Evolutionary conservation across 441 rosid genomes (phyloP).

Genomic region (Croton setiger): DNA sequence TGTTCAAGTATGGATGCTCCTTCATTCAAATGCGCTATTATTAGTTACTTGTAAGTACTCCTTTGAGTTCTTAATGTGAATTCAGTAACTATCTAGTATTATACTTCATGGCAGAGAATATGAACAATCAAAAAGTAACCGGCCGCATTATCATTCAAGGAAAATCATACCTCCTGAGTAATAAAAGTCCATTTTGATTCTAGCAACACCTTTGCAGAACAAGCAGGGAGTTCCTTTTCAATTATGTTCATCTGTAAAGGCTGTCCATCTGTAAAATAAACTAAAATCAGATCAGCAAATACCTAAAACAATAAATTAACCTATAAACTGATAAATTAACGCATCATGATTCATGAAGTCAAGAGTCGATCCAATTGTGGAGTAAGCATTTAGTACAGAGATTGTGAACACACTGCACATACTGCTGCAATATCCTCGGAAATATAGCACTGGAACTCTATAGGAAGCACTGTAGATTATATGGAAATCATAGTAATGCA

Average conservation of each 20-base stretch:
- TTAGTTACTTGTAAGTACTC: not conserved
- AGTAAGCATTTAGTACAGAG: not conserved
- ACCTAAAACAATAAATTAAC: not conserved
- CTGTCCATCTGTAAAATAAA: constrained; percentile 46
- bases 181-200: constrained; percentile 83
- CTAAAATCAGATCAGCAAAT: constrained; percentile 4
- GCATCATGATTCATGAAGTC: not conserved
- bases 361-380: not conserved
- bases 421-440: constrained; percentile 63
- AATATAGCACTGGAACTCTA: constrained; percentile 74
- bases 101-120: not conserved
- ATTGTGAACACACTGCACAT: constrained; percentile 18
- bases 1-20: constrained; percentile 91
- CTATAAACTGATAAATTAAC: too few relatives aligned
- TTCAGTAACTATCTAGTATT: not conserved
- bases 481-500: constrained; percentile 69
- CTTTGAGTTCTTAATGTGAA: not conserved
- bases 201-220: constrained; percentile 52
- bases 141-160: not conserved
- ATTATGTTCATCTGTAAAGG: constrained; percentile 56
- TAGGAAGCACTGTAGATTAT: constrained; percentile 65
- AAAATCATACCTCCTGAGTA: constrained; percentile 58
- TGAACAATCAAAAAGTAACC: not conserved
- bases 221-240: constrained; percentile 63
- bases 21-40: constrained; percentile 17